Evolutionary conservation across 768 basidiomycete genomes (phyloP).

Genomic region (Cubamyces lactineus): DNA sequence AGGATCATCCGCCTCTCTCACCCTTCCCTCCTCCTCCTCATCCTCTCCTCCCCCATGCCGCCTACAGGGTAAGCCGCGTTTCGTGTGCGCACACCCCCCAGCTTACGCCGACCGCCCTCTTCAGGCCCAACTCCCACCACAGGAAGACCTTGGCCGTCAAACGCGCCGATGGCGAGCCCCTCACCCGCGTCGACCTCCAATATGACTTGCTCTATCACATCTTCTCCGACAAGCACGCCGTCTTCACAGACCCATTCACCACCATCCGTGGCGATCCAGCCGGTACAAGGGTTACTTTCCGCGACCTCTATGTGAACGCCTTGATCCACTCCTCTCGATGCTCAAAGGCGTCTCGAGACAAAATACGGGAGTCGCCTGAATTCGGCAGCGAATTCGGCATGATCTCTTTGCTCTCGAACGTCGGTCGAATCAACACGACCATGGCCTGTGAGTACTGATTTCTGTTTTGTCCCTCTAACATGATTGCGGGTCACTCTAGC

Average conservation of each 20-base stretch:
- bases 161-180: slow-evolving; percentile 64
- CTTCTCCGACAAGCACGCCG: slow-evolving; percentile 48
- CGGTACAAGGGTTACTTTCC: slow-evolving; percentile 44
- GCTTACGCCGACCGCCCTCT: slow-evolving; percentile 31
- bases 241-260: slow-evolving; percentile 67
- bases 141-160: slow-evolving; percentile 49
- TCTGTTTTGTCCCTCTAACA: not conserved
- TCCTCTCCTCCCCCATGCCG: slow-evolving; percentile 26
- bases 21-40: slow-evolving; percentile 15
- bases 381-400: slow-evolving; percentile 76
- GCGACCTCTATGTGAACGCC: slow-evolving; percentile 51
- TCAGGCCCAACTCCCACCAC: slow-evolving; percentile 47
- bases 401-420: slow-evolving; percentile 73
- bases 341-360: slow-evolving; percentile 72
- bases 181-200: slow-evolving; percentile 70
- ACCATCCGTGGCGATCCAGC: slow-evolving; percentile 40
- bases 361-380: slow-evolving; percentile 59
- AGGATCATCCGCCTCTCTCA: slow-evolving; percentile 19
- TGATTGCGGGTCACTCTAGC: not conserved
- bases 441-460: slow-evolving; percentile 66
- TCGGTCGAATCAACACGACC: slow-evolving; percentile 81
- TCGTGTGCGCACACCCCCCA: not conserved
- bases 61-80: slow-evolving; percentile 27
- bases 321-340: slow-evolving; percentile 62
- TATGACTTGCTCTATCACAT: slow-evolving; percentile 50